These are phyloP conservation scores for Lotmaria passim DNA, from an alignment of 208 protist species.

Conservation along the genomic window DNA sequence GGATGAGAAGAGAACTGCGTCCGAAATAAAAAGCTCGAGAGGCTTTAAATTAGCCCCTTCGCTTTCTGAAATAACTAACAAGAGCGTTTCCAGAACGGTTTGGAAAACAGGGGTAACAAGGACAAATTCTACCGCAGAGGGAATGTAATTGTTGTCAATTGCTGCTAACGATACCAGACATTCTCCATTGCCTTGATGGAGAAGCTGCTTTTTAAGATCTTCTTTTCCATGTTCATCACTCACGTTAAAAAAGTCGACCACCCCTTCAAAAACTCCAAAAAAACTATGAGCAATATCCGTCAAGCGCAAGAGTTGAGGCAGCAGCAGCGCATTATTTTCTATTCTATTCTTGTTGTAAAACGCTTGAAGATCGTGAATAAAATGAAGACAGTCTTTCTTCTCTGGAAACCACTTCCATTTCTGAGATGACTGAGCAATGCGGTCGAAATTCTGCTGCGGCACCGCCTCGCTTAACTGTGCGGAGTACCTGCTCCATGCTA, in stretches of 20 bases:
- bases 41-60: neutral
- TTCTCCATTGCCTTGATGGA: neutral
- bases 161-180: conserved; percentile 3
- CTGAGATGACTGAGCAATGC: neutral
- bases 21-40: conserved; percentile 5
- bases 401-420: conserved; percentile 16
- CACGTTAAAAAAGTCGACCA: neutral
- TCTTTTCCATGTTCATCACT: neutral
- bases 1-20: neutral
- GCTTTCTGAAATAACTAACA: conserved; percentile 10
- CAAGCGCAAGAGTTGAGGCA: too few relatives aligned
- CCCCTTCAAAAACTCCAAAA: conserved; percentile 8
- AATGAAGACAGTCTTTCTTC: neutral
- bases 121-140: conserved; percentile 5
- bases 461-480: neutral
- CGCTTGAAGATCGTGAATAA: conserved; percentile 1
- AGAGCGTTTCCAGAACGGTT: neutral
- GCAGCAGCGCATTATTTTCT: too few relatives aligned
- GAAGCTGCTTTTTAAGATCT: neutral
- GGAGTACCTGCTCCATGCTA: conserved; percentile 5
- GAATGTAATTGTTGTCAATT: conserved; percentile 2
- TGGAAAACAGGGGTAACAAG: neutral
- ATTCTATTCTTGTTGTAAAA: neutral
- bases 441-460: neutral
- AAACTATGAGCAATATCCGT: neutral